phyloP scores from a whole-genome alignment of 2,329 filamentous ascomycete species.

The Colletotrichum graminicola region DNA sequence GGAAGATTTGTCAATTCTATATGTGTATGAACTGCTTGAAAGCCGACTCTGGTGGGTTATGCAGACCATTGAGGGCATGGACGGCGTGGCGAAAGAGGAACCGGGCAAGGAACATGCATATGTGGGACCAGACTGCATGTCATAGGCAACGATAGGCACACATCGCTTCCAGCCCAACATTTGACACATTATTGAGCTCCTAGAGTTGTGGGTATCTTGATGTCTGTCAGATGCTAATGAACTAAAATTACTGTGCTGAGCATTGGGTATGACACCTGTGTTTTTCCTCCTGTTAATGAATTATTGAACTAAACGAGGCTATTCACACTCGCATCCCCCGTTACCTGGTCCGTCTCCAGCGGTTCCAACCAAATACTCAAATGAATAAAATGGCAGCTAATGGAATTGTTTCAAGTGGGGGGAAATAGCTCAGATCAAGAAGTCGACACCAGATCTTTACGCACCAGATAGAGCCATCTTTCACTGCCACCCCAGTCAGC shows the following conservation, averaged over 20 bases:
- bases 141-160: no score
- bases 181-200: neutral
- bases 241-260: neutral
- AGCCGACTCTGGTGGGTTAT: neutral
- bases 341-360: neutral
- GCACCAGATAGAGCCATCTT: neutral
- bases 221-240: neutral
- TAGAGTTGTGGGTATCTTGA: neutral
- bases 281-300: neutral
- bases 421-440: neutral
- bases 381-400: neutral
- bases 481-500: neutral
- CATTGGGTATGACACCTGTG: neutral
- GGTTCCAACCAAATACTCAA: no score
- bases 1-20: neutral
- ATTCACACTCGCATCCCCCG: neutral
- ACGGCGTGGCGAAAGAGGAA: neutral
- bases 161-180: no score
- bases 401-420: no score
- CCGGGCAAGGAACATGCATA: neutral
- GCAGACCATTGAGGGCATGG: neutral
- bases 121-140: neutral
- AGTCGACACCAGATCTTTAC: neutral
- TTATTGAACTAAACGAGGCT: neutral
- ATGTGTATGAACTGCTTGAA: neutral